Evolutionary conservation across 2,329 filamentous ascomycete species (phyloP).

Genomic region (Sporothrix euskadiensis): DNA sequence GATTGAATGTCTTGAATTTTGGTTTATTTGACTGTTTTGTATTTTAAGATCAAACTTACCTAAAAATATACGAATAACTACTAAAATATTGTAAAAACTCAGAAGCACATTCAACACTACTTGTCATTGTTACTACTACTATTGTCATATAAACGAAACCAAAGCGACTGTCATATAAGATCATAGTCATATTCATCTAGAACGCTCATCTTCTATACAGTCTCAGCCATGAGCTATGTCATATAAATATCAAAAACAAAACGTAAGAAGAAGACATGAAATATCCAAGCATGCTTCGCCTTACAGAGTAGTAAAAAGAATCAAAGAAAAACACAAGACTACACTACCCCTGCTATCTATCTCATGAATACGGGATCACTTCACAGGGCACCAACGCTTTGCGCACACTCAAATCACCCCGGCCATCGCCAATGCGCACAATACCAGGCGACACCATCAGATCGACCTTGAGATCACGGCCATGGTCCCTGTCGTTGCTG

Average conservation of each 20-base stretch:
- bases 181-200: not conserved
- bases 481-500: slow-evolving; percentile 20
- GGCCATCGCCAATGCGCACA: slow-evolving; percentile 30
- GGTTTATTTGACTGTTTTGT: no score
- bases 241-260: not conserved
- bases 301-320: not conserved
- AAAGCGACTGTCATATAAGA: not conserved
- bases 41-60: no score
- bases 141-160: no score
- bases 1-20: no score
- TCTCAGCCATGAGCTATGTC: not conserved
- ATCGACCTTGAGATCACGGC: slow-evolving; percentile 25
- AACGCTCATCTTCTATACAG: not conserved
- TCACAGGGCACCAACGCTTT: slow-evolving; percentile 29
- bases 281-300: not conserved
- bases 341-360: not conserved
- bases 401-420: slow-evolving; percentile 18
- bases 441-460: slow-evolving; percentile 29
- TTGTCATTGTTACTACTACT: not conserved
- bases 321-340: not conserved
- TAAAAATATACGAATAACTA: no score
- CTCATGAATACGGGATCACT: slow-evolving; percentile 22
- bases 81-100: no score
- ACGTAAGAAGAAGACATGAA: not conserved
- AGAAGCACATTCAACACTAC: no score